Conservation (phyloP, 768 basidiomycete genomes). For the Daedaleopsis nitida region DNA sequence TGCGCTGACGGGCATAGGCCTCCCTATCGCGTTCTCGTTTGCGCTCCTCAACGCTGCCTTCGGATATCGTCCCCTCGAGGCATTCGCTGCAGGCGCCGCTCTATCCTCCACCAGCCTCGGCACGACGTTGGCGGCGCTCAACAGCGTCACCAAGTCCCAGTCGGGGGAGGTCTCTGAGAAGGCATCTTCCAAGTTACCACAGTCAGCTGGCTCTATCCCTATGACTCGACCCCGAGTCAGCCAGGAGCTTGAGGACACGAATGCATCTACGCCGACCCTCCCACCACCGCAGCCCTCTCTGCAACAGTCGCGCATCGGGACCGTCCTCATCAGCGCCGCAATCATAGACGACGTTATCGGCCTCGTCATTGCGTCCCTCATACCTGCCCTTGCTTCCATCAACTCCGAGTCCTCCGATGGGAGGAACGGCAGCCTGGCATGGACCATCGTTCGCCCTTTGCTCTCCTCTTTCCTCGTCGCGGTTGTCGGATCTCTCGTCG, state of each 20-base stretch:
- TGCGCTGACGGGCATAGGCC: conserved; percentile 52
- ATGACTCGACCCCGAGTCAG: neutral
- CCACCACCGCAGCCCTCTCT: conserved; percentile 38
- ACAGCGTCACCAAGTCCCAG: conserved; percentile 20
- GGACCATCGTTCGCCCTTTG: conserved; percentile 52
- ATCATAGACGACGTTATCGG: conserved; percentile 67
- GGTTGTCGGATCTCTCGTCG: conserved; percentile 38
- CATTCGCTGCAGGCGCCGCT: conserved; percentile 64
- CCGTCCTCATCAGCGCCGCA: conserved; percentile 61
- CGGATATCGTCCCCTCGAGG: conserved; percentile 43
- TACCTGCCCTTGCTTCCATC: conserved; percentile 40
- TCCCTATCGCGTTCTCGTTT: conserved; percentile 53
- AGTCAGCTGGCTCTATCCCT: neutral
- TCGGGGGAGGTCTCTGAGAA: neutral
- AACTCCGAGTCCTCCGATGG: conserved; percentile 5
- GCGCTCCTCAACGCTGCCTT: conserved; percentile 45
- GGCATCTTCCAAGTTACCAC: neutral
- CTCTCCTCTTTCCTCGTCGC: conserved; percentile 57
- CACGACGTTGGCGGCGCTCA: conserved; percentile 64
- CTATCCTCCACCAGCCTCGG: conserved; percentile 67
- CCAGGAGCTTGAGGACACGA: neutral
- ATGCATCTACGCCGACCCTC: neutral
- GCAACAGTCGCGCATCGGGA: conserved; percentile 51
- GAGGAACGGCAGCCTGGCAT: conserved; percentile 10
- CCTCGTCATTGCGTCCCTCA: conserved; percentile 58